These are phyloP conservation scores for Homolaphlyctis polyrhiza DNA, from an alignment of 371 early-diverging fungal species.

Conservation along the genomic window DNA sequence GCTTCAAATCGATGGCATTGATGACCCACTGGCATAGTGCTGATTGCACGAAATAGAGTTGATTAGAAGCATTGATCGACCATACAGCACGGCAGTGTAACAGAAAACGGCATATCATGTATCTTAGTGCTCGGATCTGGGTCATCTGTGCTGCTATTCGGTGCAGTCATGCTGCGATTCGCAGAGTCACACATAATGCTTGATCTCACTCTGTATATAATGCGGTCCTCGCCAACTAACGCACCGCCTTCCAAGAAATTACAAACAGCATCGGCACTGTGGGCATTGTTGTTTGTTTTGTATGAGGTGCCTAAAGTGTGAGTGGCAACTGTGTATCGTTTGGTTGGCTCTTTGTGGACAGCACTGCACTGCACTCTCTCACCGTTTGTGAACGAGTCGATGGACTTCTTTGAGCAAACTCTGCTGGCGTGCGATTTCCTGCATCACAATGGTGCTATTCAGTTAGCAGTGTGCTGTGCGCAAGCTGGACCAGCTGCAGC, in stretches of 20 bases:
- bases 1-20: background rate
- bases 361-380: too few relatives aligned
- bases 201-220: conserved; percentile 71
- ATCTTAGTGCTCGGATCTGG: too few relatives aligned
- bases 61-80: background rate
- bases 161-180: too few relatives aligned
- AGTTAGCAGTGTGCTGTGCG: too few relatives aligned
- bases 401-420: conserved; percentile 1
- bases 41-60: conserved; percentile 5
- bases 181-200: background rate
- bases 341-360: too few relatives aligned
- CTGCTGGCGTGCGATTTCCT: background rate
- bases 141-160: too few relatives aligned
- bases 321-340: too few relatives aligned
- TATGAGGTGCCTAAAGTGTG: too few relatives aligned
- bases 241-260: conserved; percentile 88
- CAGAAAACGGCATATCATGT: too few relatives aligned
- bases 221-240: conserved; percentile 76
- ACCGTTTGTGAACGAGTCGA: conserved; percentile 1
- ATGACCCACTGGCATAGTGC: conserved; percentile 45
- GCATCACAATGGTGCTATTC: background rate
- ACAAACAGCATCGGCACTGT: conserved; percentile 77
- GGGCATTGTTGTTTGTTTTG: too few relatives aligned
- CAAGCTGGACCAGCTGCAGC: background rate
- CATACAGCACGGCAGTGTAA: background rate